phyloP scores from a whole-genome alignment of 2,329 filamentous ascomycete genomes.

The Rhynchosporium graminicola region DNA sequence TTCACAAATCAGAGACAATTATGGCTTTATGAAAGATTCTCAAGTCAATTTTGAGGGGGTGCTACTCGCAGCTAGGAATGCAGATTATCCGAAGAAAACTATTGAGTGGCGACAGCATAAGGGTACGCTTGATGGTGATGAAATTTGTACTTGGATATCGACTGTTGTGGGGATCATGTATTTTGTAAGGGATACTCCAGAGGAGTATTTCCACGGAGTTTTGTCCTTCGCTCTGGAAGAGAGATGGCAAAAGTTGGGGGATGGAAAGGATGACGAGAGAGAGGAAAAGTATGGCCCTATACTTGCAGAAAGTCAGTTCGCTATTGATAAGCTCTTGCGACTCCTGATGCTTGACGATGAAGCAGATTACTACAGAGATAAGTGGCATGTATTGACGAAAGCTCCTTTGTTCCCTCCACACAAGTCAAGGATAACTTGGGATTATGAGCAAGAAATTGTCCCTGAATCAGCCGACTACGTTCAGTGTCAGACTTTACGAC shows the following conservation, averaged over 20 bases:
- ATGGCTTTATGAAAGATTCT: neutral
- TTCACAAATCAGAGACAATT: neutral
- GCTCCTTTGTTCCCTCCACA: neutral
- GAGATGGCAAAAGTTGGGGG: slow-evolving; percentile 11
- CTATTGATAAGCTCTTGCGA: slow-evolving; percentile 22
- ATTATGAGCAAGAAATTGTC: neutral
- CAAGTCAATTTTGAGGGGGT: neutral
- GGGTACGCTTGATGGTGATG: slow-evolving; percentile 27
- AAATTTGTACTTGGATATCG: slow-evolving; percentile 29
- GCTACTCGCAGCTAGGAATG: too few relatives aligned
- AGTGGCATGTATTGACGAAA: neutral
- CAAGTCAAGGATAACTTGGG: neutral
- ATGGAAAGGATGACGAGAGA: slow-evolving; percentile 19
- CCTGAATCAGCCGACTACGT: neutral
- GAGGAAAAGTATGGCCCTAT: slow-evolving; percentile 21
- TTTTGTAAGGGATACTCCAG: slow-evolving; percentile 15
- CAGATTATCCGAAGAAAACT: slow-evolving; percentile 14
- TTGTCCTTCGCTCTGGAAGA: neutral
- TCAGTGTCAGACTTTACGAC: neutral
- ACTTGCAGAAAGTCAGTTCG: slow-evolving; percentile 24
- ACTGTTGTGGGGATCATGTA: slow-evolving; percentile 27
- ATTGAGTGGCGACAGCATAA: slow-evolving; percentile 38
- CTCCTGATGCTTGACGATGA: slow-evolving; percentile 14
- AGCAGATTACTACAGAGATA: slow-evolving; percentile 10
- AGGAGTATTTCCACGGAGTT: neutral